Evolutionary conservation across 306 rosid species (phyloP).

Genomic region (Acmispon strigosus): DNA sequence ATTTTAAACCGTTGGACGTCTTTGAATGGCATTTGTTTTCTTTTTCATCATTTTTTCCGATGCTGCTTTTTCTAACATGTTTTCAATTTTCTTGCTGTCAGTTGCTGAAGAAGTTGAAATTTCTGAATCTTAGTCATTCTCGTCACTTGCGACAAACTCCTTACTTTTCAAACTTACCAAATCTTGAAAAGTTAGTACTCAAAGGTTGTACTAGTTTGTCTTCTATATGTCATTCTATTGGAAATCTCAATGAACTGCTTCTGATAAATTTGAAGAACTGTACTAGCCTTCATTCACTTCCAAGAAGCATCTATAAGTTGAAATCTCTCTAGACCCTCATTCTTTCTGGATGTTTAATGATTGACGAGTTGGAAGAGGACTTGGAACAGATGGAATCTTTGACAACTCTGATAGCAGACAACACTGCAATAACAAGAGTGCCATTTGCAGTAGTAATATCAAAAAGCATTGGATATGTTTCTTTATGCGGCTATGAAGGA

Average conservation of each 20-base stretch:
- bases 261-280: constrained; percentile 22
- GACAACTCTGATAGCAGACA: constrained; percentile 17
- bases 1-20: no score
- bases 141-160: constrained; percentile 2
- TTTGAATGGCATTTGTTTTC: no score
- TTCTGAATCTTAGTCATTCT: constrained; percentile 28
- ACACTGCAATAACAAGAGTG: constrained; percentile 20
- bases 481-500: constrained; percentile 26
- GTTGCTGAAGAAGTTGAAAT: constrained; percentile 10
- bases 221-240: neutral
- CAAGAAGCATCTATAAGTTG: constrained; percentile 24
- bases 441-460: constrained; percentile 5
- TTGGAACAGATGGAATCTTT: constrained; percentile 10
- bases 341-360: constrained; percentile 17
- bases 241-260: neutral
- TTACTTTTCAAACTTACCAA: constrained; percentile 15
- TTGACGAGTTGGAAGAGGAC: constrained; percentile 15
- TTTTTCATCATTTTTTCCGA: no score
- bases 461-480: constrained; percentile 11
- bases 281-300: constrained; percentile 5
- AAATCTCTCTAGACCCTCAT: constrained; percentile 8
- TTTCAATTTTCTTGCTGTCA: neutral
- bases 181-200: constrained; percentile 23
- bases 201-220: constrained; percentile 11
- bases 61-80: no score